Percentiles rank a stretch among this genome's conserved stretches.
These are phyloP conservation scores for Paramarasmius palmivorus DNA, from an alignment of 1,284 basidiomycete species.

Conservation along the genomic window DNA sequence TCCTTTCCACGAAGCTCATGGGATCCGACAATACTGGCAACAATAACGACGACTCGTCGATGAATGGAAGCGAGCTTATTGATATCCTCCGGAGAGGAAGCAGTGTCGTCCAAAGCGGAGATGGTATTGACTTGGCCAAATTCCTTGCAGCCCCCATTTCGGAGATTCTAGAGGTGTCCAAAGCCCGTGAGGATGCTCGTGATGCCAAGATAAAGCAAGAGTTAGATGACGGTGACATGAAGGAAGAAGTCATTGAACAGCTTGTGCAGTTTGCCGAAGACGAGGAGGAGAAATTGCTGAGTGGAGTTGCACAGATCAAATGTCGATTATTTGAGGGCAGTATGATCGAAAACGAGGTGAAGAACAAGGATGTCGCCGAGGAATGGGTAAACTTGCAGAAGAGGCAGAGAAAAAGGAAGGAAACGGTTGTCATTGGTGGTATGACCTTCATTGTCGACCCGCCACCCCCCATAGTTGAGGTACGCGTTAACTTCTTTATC, in stretches of 20 bases:
- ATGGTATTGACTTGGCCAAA: slow-evolving; percentile 36
- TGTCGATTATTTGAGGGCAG: slow-evolving; percentile 60
- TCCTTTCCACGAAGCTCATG: slow-evolving; percentile 62
- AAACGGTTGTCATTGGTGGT: slow-evolving; percentile 44
- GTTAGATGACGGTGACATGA: slow-evolving; percentile 25
- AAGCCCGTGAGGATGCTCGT: slow-evolving; percentile 36
- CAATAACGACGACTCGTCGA: slow-evolving; percentile 22
- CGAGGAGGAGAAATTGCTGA: slow-evolving; percentile 52
- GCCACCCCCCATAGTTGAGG: slow-evolving; percentile 29
- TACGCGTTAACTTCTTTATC: neutral
- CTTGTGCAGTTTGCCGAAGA: slow-evolving; percentile 50
- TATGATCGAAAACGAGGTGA: slow-evolving; percentile 34
- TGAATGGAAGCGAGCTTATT: slow-evolving; percentile 49
- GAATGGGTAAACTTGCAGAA: slow-evolving; percentile 50
- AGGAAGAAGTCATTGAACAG: slow-evolving; percentile 26
- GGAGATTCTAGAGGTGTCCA: slow-evolving; percentile 45
- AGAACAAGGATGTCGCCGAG: slow-evolving; percentile 41
- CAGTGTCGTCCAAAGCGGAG: slow-evolving; percentile 43
- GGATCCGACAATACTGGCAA: slow-evolving; percentile 30
- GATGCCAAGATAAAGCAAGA: slow-evolving; percentile 46
- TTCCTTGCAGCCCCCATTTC: slow-evolving; percentile 44
- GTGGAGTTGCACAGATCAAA: slow-evolving; percentile 56
- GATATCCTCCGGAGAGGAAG: slow-evolving; percentile 55
- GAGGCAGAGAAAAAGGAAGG: slow-evolving; percentile 34
- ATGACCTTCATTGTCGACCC: slow-evolving; percentile 42